Conservation (phyloP, 176 grass and related monocot species). For the Neostapfia colusana region DNA sequence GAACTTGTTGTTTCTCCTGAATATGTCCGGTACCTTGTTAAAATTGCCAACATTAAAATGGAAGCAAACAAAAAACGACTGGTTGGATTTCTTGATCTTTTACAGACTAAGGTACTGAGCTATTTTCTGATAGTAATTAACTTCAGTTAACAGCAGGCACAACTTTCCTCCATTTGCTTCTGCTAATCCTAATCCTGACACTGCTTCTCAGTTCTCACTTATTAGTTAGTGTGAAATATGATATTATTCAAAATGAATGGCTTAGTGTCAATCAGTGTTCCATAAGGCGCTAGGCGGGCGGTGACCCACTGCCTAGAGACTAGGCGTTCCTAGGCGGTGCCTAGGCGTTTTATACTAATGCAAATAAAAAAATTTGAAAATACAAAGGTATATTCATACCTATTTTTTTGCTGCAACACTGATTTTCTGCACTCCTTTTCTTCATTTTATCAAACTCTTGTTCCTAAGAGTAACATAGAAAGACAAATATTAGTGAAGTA, state of each 20-base stretch:
- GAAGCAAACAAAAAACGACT: slow-evolving; percentile 79
- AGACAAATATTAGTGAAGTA: no score
- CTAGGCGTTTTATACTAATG: no score
- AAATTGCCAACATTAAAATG: slow-evolving; percentile 87
- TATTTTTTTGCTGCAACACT: no score
- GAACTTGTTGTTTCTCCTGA: slow-evolving; percentile 57
- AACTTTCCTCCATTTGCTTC: neutral
- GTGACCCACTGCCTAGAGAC: no score
- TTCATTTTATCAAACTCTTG: no score
- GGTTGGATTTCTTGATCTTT: slow-evolving; percentile 61
- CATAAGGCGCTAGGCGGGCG: no score
- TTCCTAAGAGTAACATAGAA: no score
- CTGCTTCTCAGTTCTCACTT: neutral
- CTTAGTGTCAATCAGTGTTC: slow-evolving; percentile 4
- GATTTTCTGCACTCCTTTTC: no score
- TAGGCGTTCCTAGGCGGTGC: no score
- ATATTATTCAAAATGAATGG: neutral
- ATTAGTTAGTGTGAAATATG: neutral
- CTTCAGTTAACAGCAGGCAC: slow-evolving; percentile 2
- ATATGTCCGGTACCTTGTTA: slow-evolving; percentile 72
- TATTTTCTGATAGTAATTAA: neutral
- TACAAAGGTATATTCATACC: no score
- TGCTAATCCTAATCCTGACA: neutral
- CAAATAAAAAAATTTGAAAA: no score
- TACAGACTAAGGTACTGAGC: slow-evolving; percentile 55